Evolutionary conservation across 2,329 filamentous ascomycete species (phyloP).

Genomic region (Cladosporium sp.): DNA sequence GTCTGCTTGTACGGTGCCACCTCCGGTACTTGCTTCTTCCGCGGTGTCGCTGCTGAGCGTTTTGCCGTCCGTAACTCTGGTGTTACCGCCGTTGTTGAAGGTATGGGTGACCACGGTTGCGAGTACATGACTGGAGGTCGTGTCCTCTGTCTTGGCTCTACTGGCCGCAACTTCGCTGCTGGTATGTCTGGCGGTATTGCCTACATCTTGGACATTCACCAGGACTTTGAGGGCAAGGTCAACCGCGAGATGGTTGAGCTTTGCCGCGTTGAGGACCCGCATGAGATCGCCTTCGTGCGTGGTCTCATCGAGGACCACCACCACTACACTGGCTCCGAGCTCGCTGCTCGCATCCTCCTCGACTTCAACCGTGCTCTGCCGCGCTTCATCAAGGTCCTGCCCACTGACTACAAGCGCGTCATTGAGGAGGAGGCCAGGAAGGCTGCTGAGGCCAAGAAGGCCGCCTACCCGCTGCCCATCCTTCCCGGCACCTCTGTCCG

Average conservation of each 20-base stretch:
- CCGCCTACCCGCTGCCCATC: conserved; percentile 74
- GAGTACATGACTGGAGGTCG: conserved; percentile 99
- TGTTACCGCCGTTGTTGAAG: conserved; percentile 92
- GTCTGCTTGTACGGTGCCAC: conserved; percentile 95
- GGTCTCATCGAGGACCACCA: conserved; percentile 94
- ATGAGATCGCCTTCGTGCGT: conserved; percentile 85
- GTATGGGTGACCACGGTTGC: conserved; percentile 91
- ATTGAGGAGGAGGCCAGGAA: conserved; percentile 81
- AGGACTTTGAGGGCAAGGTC: conserved; percentile 88
- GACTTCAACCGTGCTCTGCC: conserved; percentile 90
- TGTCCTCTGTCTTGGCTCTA: conserved; percentile 78
- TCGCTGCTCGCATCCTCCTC: conserved; percentile 86
- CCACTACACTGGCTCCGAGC: conserved; percentile 94
- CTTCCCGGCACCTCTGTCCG: conserved; percentile 63
- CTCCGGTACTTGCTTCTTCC: conserved; percentile 89
- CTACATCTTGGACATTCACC: conserved; percentile 84
- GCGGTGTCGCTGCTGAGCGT: conserved; percentile 90
- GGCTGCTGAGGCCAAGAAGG: conserved; percentile 78
- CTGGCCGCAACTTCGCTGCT: conserved; percentile 94
- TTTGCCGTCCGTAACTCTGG: conserved; percentile 97
- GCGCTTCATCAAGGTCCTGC: conserved; percentile 89
- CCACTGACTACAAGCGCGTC: conserved; percentile 94
- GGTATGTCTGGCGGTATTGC: conserved; percentile 99
- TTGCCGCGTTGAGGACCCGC: conserved; percentile 73
- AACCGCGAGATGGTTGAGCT: conserved; percentile 98